A percentile compares a stretch with the other conserved stretches of the same genome.
These are phyloP conservation scores for Yamadazyma membranifaciens DNA, from an alignment of 1,139 yeast species.

Conservation along the genomic window DNA sequence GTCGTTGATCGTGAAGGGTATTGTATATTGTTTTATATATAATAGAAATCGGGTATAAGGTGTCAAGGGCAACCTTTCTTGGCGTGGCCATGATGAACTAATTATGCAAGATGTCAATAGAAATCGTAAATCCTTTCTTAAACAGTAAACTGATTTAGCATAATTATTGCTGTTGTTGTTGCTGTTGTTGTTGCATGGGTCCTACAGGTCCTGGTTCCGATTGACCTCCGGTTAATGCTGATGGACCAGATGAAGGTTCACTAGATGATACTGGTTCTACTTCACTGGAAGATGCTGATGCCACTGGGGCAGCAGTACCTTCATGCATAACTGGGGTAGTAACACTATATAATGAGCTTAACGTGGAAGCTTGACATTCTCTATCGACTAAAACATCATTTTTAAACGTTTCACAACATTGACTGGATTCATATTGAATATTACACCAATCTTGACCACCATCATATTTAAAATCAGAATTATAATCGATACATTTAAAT, in stretches of 20 bases:
- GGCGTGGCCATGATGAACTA: too few relatives aligned
- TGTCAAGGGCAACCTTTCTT: too few relatives aligned
- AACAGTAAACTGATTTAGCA: too few relatives aligned
- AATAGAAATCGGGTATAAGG: too few relatives aligned
- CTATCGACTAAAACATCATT: slow-evolving; percentile 17
- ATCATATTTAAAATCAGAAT: slow-evolving; percentile 20
- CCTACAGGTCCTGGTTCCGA: background rate
- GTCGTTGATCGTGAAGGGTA: too few relatives aligned
- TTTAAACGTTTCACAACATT: slow-evolving; percentile 12
- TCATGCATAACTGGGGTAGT: background rate
- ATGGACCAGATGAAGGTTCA: too few relatives aligned
- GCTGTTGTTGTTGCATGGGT: background rate
- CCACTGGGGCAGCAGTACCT: background rate
- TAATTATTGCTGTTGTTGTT: too few relatives aligned
- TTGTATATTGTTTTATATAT: too few relatives aligned
- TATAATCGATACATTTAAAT: slow-evolving; percentile 22
- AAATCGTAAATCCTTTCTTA: too few relatives aligned
- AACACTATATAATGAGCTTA: slow-evolving; percentile 1
- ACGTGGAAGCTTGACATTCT: slow-evolving; percentile 15
- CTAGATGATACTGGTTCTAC: too few relatives aligned
- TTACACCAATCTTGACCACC: slow-evolving; percentile 23
- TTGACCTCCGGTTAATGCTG: background rate
- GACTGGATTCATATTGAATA: slow-evolving; percentile 17
- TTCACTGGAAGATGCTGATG: background rate
- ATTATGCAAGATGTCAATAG: too few relatives aligned